phyloP scores from a whole-genome alignment of 352 stramenopile genomes.

The Halophytophthora polymorphica region DNA sequence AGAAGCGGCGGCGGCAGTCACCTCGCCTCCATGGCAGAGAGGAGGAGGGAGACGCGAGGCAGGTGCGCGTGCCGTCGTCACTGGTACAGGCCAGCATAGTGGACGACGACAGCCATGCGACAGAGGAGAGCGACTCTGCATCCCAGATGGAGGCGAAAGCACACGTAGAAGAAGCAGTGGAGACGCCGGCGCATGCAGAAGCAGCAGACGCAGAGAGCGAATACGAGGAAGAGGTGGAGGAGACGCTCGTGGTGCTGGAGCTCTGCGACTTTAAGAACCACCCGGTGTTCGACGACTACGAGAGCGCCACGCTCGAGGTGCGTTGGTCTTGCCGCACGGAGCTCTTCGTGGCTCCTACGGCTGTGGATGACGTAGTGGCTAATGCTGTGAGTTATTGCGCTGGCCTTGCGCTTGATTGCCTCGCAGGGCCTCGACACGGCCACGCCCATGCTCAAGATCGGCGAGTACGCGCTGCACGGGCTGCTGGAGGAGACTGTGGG shows the following conservation, averaged over 20 bases:
- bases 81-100: no score
- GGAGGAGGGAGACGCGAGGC: background rate
- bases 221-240: conserved; percentile 42
- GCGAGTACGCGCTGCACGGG: conserved; percentile 67
- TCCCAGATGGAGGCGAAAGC: conserved; percentile 1
- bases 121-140: conserved; percentile 1
- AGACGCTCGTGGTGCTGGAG: conserved; percentile 71
- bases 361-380: background rate
- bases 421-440: conserved; percentile 64
- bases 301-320: conserved; percentile 58
- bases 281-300: conserved; percentile 71
- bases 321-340: background rate
- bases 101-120: conserved; percentile 1
- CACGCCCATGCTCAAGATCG: conserved; percentile 60
- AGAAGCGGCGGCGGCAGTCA: background rate
- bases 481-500: conserved; percentile 72
- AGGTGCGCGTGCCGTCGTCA: background rate
- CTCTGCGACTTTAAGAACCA: conserved; percentile 82
- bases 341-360: background rate
- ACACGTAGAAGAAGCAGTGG: conserved; percentile 9
- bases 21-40: background rate
- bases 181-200: background rate
- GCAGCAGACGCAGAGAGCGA: conserved; percentile 1
- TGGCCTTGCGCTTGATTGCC: background rate
- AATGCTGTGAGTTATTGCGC: no score